Conservation (phyloP, 148 eudicot genomes). For the Amaranthus hypochondriacus region DNA sequence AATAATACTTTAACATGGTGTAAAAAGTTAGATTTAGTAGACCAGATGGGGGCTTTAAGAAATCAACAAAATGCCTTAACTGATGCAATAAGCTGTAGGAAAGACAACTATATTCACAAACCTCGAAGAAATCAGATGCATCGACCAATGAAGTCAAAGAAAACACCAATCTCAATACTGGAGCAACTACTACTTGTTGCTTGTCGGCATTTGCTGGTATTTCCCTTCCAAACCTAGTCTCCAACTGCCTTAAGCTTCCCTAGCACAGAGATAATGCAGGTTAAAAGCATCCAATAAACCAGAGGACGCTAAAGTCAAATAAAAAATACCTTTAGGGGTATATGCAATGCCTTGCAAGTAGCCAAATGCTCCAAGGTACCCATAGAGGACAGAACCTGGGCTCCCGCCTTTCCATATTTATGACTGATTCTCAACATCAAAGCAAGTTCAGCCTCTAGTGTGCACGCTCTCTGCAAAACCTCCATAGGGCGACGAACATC, state of each 20-base stretch:
- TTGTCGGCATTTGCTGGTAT: slow-evolving; percentile 44
- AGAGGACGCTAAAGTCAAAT: neutral
- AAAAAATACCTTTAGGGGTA: slow-evolving; percentile 61
- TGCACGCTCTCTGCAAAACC: slow-evolving; percentile 73
- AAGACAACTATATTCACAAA: slow-evolving; percentile 23
- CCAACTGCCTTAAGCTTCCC: slow-evolving; percentile 63
- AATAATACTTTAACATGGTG: neutral
- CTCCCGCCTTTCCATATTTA: slow-evolving; percentile 81
- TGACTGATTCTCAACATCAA: slow-evolving; percentile 78
- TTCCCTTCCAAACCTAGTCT: slow-evolving; percentile 49
- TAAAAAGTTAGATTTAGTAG: neutral
- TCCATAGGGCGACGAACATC: slow-evolving; percentile 72
- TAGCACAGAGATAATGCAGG: slow-evolving; percentile 21
- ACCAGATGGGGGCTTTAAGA: neutral
- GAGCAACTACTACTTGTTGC: slow-evolving; percentile 66
- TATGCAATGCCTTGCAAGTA: slow-evolving; percentile 73
- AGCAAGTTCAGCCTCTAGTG: slow-evolving; percentile 93
- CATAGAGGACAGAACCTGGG: slow-evolving; percentile 83
- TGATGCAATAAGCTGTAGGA: neutral
- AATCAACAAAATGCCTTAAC: neutral
- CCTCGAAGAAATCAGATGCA: slow-evolving; percentile 86
- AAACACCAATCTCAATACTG: slow-evolving; percentile 75
- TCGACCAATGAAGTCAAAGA: slow-evolving; percentile 85
- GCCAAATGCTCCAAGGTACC: slow-evolving; percentile 76
- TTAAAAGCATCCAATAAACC: slow-evolving; percentile 10